phyloP scores from a whole-genome alignment of 2,329 filamentous ascomycete species.

The Fusarium luffae region DNA sequence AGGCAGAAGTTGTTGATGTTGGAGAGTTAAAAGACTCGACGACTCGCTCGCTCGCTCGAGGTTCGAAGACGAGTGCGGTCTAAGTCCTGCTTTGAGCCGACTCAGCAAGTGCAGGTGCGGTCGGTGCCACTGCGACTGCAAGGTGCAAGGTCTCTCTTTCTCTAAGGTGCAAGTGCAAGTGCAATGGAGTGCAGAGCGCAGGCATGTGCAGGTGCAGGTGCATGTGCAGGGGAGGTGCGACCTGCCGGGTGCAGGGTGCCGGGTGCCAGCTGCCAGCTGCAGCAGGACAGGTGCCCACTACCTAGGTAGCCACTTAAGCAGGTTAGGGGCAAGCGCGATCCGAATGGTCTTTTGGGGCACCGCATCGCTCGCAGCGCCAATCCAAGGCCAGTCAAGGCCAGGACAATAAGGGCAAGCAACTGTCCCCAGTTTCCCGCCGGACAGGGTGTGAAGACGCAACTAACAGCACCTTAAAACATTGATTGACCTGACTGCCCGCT shows the following conservation, averaged over 20 bases:
- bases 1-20: conserved; percentile 45
- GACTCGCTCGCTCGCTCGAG: conserved; percentile 24
- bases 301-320: conserved; percentile 36
- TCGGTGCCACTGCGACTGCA: conserved; percentile 36
- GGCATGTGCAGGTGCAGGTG: conserved; percentile 11
- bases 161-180: conserved; percentile 28
- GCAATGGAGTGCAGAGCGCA: conserved; percentile 33
- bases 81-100: conserved; percentile 45
- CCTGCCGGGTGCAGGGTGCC: conserved; percentile 41
- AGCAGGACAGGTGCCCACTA: conserved; percentile 40
- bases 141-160: conserved; percentile 10
- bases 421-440: conserved; percentile 32
- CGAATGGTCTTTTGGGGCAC: conserved; percentile 12
- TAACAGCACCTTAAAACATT: conserved; percentile 23
- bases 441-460: conserved; percentile 18
- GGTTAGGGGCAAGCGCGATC: conserved; percentile 39
- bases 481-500: neutral
- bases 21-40: conserved; percentile 41
- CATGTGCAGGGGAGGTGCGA: conserved; percentile 37
- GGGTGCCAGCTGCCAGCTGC: conserved; percentile 40
- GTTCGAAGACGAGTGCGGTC: conserved; percentile 46
- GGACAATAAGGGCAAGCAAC: conserved; percentile 28
- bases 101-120: conserved; percentile 43
- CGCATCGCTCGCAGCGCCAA: conserved; percentile 33
- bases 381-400: conserved; percentile 8